Percentiles rank a stretch among this genome's conserved stretches.
These are phyloP conservation scores for Salix dunnii DNA, from an alignment of 345 rosid species.

Conservation along the genomic window DNA sequence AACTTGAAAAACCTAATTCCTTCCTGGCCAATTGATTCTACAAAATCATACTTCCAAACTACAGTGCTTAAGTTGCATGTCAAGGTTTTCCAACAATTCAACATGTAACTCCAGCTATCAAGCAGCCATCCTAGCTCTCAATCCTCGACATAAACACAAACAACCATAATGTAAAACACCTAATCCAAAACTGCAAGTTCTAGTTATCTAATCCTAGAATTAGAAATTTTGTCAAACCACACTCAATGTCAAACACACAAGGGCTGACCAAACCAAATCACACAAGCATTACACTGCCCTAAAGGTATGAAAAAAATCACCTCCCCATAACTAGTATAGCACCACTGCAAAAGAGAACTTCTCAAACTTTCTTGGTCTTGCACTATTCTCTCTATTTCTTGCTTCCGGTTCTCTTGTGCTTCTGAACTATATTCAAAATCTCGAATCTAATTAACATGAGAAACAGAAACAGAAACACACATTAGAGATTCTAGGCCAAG, in stretches of 20 bases:
- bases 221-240: neutral
- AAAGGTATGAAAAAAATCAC: constrained; percentile 31
- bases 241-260: neutral
- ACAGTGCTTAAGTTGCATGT: neutral
- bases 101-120: neutral
- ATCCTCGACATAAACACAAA: neutral
- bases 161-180: neutral
- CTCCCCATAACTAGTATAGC: constrained; percentile 97
- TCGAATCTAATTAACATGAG: constrained; percentile 54
- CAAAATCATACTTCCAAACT: neutral
- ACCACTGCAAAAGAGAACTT: constrained; percentile 96
- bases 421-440: constrained; percentile 88
- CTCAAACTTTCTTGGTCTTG: constrained; percentile 77
- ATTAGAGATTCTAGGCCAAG: constrained; percentile 2
- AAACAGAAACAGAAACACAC: neutral
- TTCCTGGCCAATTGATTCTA: neutral
- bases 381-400: constrained; percentile 70
- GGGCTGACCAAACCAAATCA: neutral
- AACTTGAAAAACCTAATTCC: neutral
- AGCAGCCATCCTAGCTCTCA: neutral
- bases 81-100: neutral
- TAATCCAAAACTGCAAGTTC: neutral
- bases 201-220: neutral
- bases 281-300: neutral
- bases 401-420: constrained; percentile 79